These are phyloP conservation scores for Penicillium egyptiacum DNA, from an alignment of 495 filamentous ascomycete genomes.

Conservation along the genomic window DNA sequence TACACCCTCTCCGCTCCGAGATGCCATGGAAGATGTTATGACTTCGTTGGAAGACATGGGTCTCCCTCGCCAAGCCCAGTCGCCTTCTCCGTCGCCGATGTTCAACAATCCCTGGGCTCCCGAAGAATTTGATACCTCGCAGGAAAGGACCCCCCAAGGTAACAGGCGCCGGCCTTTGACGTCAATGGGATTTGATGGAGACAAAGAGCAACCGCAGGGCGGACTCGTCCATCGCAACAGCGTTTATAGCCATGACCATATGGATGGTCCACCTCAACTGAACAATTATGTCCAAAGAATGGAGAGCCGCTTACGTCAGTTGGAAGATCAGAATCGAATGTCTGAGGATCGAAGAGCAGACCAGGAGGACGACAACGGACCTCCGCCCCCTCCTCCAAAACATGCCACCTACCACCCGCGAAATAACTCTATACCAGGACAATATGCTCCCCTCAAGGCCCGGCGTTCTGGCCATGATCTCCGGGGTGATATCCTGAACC, in stretches of 20 bases:
- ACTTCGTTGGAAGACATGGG: constrained; percentile 91
- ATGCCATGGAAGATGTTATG: constrained; percentile 99
- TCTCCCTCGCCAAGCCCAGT: constrained; percentile 51
- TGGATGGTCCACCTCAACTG: constrained; percentile 65
- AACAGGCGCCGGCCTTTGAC: constrained; percentile 60
- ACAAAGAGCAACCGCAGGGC: constrained; percentile 48
- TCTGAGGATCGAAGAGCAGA: constrained; percentile 37
- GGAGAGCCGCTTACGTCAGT: constrained; percentile 73
- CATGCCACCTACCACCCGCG: constrained; percentile 50
- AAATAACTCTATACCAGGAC: constrained; percentile 46
- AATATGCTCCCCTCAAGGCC: constrained; percentile 46
- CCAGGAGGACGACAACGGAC: constrained; percentile 51
- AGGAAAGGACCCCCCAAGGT: constrained; percentile 34
- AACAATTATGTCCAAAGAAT: constrained; percentile 86
- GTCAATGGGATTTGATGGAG: constrained; percentile 64
- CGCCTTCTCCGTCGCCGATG: constrained; percentile 50
- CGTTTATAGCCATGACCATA: constrained; percentile 44
- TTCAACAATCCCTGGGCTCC: constrained; percentile 85
- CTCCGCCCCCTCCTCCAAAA: constrained; percentile 62
- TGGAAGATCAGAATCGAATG: constrained; percentile 62
- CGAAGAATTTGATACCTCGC: constrained; percentile 73
- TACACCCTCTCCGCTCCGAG: constrained; percentile 86
- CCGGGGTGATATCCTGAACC: constrained; percentile 63
- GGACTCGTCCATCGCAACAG: constrained; percentile 35
- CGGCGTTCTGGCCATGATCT: constrained; percentile 87